Evolutionary conservation across 140 eudicot genomes (phyloP).

Genomic region (Erigeron philadelphicus): DNA sequence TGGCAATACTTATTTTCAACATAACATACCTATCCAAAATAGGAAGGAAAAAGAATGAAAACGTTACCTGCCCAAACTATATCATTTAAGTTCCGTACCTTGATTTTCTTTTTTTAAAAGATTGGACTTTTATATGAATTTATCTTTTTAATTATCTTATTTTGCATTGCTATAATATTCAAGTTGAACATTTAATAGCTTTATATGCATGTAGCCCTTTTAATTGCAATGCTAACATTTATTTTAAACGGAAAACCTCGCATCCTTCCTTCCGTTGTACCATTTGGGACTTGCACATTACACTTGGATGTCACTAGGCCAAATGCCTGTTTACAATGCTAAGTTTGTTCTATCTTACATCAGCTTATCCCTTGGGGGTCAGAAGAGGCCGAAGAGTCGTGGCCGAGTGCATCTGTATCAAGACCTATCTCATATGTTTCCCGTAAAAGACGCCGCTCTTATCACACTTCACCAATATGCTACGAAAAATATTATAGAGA

Average conservation of each 20-base stretch:
- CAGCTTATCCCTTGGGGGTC: conserved; percentile 48
- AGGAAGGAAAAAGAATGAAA: background rate
- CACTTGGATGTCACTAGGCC: too few relatives aligned
- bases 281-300: too few relatives aligned
- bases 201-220: conserved; percentile 3
- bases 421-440: conserved; percentile 30
- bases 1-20: background rate
- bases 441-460: conserved; percentile 44
- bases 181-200: background rate
- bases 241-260: too few relatives aligned
- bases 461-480: conserved; percentile 92
- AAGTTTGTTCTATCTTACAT: conserved; percentile 14
- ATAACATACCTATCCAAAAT: background rate
- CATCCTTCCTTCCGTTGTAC: too few relatives aligned
- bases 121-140: background rate
- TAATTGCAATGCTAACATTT: background rate
- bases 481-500: conserved; percentile 78
- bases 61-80: too few relatives aligned
- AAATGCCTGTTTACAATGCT: background rate
- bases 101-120: background rate
- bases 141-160: background rate
- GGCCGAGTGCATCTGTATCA: conserved; percentile 33
- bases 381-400: conserved; percentile 44
- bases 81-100: background rate
- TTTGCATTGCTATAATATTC: background rate